Evolutionary conservation across 176 grass and related monocot genomes (phyloP).

Genomic region (Eragrostis curvula): DNA sequence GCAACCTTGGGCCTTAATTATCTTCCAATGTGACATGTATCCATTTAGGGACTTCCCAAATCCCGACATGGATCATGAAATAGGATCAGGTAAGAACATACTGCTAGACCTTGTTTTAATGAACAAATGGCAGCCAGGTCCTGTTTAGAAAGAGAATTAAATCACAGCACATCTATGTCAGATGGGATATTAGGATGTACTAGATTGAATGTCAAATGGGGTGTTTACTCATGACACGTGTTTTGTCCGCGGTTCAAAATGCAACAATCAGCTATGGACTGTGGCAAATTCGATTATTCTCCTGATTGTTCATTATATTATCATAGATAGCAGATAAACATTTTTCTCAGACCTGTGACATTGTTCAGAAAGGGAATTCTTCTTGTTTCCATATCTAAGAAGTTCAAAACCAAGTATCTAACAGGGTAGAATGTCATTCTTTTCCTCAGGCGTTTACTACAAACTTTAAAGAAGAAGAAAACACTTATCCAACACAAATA

Average conservation of each 20-base stretch:
- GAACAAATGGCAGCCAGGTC: too few species aligned
- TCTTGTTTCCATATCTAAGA: neutral
- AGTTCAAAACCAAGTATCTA: neutral
- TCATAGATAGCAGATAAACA: neutral
- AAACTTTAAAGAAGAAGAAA: too few species aligned
- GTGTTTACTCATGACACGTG: neutral
- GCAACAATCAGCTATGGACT: neutral
- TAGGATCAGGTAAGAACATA: too few species aligned
- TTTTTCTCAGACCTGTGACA: neutral
- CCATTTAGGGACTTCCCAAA: too few species aligned
- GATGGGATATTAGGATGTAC: neutral
- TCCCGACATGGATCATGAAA: too few species aligned
- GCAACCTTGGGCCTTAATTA: too few species aligned
- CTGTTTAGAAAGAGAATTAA: too few species aligned
- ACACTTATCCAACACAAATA: too few species aligned
- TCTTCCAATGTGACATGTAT: too few species aligned
- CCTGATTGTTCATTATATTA: neutral
- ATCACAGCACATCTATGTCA: too few species aligned
- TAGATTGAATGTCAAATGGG: neutral
- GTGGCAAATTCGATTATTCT: neutral
- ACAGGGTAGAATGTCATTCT: neutral
- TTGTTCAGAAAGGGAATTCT: neutral
- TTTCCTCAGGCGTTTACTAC: too few species aligned
- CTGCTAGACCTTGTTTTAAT: too few species aligned
- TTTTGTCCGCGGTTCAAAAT: neutral